phyloP scores from a whole-genome alignment of 73 alveolate species.

The Paramecium caudatum region DNA sequence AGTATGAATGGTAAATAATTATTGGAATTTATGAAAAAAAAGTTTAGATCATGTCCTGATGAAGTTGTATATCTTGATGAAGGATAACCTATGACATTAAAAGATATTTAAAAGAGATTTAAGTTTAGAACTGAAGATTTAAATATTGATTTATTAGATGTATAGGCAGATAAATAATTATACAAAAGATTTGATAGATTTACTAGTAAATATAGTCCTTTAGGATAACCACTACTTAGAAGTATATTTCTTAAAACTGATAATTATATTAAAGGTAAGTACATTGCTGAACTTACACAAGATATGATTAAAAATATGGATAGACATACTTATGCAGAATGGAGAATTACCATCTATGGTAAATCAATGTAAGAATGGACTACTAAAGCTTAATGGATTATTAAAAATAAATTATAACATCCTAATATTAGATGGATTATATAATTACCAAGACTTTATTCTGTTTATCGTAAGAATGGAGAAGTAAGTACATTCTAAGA shows the following conservation, averaged over 20 bases:
- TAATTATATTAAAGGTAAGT: conserved; percentile 83
- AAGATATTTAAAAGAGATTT: conserved; percentile 52
- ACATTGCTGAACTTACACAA: conserved; percentile 82
- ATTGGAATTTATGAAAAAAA: conserved; percentile 81
- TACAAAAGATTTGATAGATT: conserved; percentile 87
- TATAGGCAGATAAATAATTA: conserved; percentile 83
- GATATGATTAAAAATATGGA: conserved; percentile 83
- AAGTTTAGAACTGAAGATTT: conserved; percentile 58
- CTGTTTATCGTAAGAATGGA: conserved; percentile 76
- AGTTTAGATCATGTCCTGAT: conserved; percentile 60
- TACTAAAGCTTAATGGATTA: conserved; percentile 83
- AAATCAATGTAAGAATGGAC: conserved; percentile 84
- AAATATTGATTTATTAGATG: conserved; percentile 65
- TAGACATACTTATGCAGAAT: conserved; percentile 79
- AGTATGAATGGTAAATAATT: conserved; percentile 86
- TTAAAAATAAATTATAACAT: conserved; percentile 74
- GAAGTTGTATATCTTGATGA: conserved; percentile 68
- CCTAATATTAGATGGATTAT: conserved; percentile 84
- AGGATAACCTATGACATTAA: conserved; percentile 32
- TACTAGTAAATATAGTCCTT: conserved; percentile 84
- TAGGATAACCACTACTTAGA: conserved; percentile 85
- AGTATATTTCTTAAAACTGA: conserved; percentile 86
- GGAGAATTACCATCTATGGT: conserved; percentile 86
- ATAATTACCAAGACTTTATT: conserved; percentile 86
- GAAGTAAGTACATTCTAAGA: conserved; percentile 80